Percentiles rank a stretch among this genome's conserved stretches.
Evolutionary conservation across 2,329 filamentous ascomycete species (phyloP).

Genomic region (Fusarium torulosum): DNA sequence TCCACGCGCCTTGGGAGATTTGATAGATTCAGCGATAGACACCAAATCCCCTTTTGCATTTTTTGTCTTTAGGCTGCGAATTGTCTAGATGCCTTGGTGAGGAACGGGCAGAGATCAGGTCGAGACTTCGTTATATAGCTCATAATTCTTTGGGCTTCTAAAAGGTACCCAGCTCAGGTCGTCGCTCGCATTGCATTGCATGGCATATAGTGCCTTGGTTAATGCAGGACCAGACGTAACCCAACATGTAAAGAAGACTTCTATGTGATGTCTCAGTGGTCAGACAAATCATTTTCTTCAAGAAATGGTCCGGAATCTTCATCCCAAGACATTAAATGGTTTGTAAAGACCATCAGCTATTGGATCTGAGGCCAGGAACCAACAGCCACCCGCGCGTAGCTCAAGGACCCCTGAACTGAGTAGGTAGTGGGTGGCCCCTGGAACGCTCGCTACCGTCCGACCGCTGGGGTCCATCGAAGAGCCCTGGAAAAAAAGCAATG

Average conservation of each 20-base stretch:
- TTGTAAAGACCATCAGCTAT: constrained; percentile 10
- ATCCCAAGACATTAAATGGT: constrained; percentile 21
- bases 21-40: constrained; percentile 24
- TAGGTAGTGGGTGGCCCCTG: constrained; percentile 28
- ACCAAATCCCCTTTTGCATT: constrained; percentile 2
- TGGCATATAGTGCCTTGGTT: constrained; percentile 42
- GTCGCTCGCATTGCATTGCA: constrained; percentile 45
- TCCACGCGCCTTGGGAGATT: constrained; percentile 38
- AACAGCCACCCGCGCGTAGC: constrained; percentile 35
- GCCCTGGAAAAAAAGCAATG: constrained; percentile 20
- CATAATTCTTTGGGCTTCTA: constrained; percentile 9
- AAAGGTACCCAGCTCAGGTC: constrained; percentile 18
- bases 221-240: constrained; percentile 20
- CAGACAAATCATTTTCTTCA: constrained; percentile 1
- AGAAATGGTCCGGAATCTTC: not conserved
- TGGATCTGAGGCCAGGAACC: constrained; percentile 25
- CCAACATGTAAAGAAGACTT: constrained; percentile 4
- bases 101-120: constrained; percentile 5
- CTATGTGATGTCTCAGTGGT: constrained; percentile 1
- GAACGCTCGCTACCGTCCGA: constrained; percentile 39
- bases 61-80: constrained; percentile 11
- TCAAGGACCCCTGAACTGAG: constrained; percentile 35
- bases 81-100: not conserved
- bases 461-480: constrained; percentile 33
- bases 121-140: not conserved